Evolutionary conservation across 1,284 basidiomycete species (phyloP).

Genomic region (Marasmius fiardii): DNA sequence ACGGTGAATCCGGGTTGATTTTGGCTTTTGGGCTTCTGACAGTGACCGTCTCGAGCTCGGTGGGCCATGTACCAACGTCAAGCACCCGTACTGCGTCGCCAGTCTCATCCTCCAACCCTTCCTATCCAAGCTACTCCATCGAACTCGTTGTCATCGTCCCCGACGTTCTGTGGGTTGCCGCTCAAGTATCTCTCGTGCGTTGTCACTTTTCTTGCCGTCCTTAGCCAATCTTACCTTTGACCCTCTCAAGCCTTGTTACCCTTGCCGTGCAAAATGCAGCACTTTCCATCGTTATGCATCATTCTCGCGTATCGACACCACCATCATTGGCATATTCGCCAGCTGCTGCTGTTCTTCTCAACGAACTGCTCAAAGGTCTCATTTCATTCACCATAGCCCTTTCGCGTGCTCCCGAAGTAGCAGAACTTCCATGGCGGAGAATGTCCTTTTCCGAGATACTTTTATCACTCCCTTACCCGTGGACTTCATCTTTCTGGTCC

Average conservation of each 20-base stretch:
- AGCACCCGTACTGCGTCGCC: neutral
- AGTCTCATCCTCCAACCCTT: neutral
- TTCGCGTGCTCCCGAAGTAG: constrained; percentile 37
- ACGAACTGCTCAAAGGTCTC: constrained; percentile 89
- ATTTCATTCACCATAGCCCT: constrained; percentile 83
- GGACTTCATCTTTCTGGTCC: constrained; percentile 46
- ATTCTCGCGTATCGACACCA: constrained; percentile 85
- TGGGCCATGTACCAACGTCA: constrained; percentile 3
- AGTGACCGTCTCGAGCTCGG: too few relatives aligned
- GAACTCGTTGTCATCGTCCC: constrained; percentile 14
- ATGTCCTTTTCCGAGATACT: constrained; percentile 42
- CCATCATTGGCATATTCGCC: constrained; percentile 82
- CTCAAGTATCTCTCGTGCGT: constrained; percentile 62
- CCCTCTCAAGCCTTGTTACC: constrained; percentile 72
- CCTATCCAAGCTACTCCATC: neutral
- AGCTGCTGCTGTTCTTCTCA: constrained; percentile 89
- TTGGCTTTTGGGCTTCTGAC: too few relatives aligned
- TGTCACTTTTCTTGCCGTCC: neutral
- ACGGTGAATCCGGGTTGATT: too few relatives aligned
- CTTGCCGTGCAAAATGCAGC: constrained; percentile 95
- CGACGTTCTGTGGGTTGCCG: constrained; percentile 49
- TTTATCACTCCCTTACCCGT: constrained; percentile 33
- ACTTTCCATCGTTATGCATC: constrained; percentile 96
- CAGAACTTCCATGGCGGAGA: constrained; percentile 35
- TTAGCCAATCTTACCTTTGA: constrained; percentile 8